Base-by-base conservation (phyloP, 352 stramenopile species). In the Globisporangium carolinianum region DNA sequence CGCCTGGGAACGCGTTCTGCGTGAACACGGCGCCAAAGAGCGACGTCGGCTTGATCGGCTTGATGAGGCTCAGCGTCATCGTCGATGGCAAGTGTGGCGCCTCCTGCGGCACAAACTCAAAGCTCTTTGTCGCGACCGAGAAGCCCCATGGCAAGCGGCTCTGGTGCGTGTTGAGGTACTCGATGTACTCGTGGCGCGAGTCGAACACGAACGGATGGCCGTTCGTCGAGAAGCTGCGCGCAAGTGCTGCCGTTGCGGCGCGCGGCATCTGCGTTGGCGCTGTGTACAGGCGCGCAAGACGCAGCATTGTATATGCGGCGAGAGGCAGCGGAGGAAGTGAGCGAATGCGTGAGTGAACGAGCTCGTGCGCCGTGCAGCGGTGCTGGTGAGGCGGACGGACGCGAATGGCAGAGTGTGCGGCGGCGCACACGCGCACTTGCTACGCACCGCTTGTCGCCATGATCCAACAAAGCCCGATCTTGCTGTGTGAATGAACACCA, bases 11-110 rank as follows among this genome's bases (percentile, higher is more conserved):
- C 17, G 85, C 74, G 67, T 97, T 98, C 59, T 85, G 73, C 24
- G 92, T 97, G 71, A 97, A 97, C 18, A 96, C 83, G 10, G 84
- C 89, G 47, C 87, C 90, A 62, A 96, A 97, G 37, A 86, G 75
- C 47, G 81, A 51, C 53, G 90, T 96, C 10, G 90, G 89, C 57
- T 85, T 75, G 57, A 91, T 68, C 9, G 83, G 80, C 59, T 91
- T 87, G 62, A 97, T 91, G n/a, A 95, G 70, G 12, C 72, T 95
- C 53, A 96, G 65, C 7, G 83, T 95, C 89, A 97, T 97, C 35
- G 77, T 79, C 55, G 79, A 64, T n/a, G 79, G 82, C 47, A 89
- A 61, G 49, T 89, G 77, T 36, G 83, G 80, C 49, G 87, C 83
- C 63, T 97, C 89, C 47, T 81, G 65, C 24, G 89, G 87, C 55